These are phyloP conservation scores for Penicillium sp. DNA, from an alignment of 2,329 filamentous ascomycete species.

Conservation along the genomic window DNA sequence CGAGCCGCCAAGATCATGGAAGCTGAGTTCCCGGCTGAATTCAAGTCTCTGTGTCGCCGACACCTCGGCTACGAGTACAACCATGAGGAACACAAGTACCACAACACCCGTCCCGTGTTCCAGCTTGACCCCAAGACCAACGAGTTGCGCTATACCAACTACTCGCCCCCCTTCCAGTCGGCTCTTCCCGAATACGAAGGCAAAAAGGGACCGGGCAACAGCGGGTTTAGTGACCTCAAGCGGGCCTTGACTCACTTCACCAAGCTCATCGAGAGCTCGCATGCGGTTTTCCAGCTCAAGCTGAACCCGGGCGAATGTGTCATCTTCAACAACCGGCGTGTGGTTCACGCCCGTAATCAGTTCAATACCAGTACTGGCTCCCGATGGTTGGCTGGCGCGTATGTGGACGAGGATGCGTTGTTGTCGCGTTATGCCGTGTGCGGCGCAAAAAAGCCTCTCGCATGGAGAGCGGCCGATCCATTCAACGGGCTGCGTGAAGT, in stretches of 20 bases:
- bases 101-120: slow-evolving; percentile 53
- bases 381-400: slow-evolving; percentile 80
- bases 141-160: slow-evolving; percentile 49
- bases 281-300: slow-evolving; percentile 60
- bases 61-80: slow-evolving; percentile 62
- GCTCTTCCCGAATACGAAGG: slow-evolving; percentile 30
- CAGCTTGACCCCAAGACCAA: slow-evolving; percentile 23
- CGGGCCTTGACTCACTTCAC: slow-evolving; percentile 54
- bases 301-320: slow-evolving; percentile 79
- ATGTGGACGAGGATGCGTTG: slow-evolving; percentile 65
- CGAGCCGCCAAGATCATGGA: slow-evolving; percentile 45
- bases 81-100: slow-evolving; percentile 59
- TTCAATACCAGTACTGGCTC: slow-evolving; percentile 63
- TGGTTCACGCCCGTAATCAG: slow-evolving; percentile 74
- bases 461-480: slow-evolving; percentile 10
- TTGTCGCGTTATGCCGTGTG: slow-evolving; percentile 43
- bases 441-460: slow-evolving; percentile 12
- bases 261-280: slow-evolving; percentile 50
- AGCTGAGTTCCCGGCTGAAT: slow-evolving; percentile 8
- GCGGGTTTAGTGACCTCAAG: neutral
- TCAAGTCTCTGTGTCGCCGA: slow-evolving; percentile 37
- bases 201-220: neutral
- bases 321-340: slow-evolving; percentile 81
- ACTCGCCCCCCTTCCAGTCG: slow-evolving; percentile 77
- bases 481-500: neutral